These are phyloP conservation scores for Talaromyces nanjingensis DNA, from an alignment of 495 filamentous ascomycete species.

Conservation along the genomic window DNA sequence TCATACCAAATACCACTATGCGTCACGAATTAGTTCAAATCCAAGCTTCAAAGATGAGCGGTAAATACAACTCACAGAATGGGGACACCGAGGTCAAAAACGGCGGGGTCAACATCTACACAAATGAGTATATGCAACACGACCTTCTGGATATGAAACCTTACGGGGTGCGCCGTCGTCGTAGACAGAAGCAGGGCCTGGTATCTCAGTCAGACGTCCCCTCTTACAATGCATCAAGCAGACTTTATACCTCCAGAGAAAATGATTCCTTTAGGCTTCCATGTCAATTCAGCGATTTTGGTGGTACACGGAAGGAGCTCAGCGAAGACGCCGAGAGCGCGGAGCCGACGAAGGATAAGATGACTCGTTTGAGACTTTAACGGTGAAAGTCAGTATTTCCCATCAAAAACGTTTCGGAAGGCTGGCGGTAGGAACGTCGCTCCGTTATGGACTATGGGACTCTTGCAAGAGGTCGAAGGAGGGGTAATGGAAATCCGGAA, in stretches of 20 bases:
- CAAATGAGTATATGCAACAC: neutral
- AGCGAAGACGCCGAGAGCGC: constrained; percentile 76
- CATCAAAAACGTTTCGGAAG: too few relatives aligned
- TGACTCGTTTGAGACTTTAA: constrained; percentile 54
- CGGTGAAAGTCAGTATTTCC: neutral
- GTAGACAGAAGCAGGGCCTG: constrained; percentile 68
- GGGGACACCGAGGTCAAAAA: constrained; percentile 73
- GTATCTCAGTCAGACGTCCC: constrained; percentile 59
- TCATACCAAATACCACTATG: constrained; percentile 22
- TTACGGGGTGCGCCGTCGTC: constrained; percentile 58
- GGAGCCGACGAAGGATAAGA: constrained; percentile 68
- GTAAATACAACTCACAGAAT: constrained; percentile 34
- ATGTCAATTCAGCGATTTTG: constrained; percentile 70
- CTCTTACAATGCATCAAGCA: constrained; percentile 33
- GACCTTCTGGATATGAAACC: neutral
- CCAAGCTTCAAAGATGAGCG: neutral
- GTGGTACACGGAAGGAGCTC: constrained; percentile 93
- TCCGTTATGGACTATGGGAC: neutral
- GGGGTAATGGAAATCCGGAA: neutral
- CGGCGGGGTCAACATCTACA: constrained; percentile 56
- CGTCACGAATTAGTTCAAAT: constrained; percentile 10
- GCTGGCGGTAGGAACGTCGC: neutral
- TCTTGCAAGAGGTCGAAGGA: neutral
- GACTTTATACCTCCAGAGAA: constrained; percentile 38
- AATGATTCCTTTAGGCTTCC: constrained; percentile 76